Conservation (phyloP, 176 grass and related monocot species). For the bread wheat (Triticum aestivum) region IWGSC_CS_RefSeq_v2.1 NC_057798.1:495074775-495075274, state of each 20-base stretch:
- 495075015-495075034: constrained; percentile 77
- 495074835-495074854: constrained; percentile 72
- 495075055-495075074: constrained; percentile 46
- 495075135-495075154: background rate
- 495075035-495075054: constrained; percentile 72
- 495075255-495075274: too few species aligned
- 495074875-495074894: background rate
- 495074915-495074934: background rate
- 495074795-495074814: constrained; percentile 79
- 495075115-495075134: background rate
- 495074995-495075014: constrained; percentile 56
- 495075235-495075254: background rate
- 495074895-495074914: too few species aligned
- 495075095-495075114: background rate
- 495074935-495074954: background rate
- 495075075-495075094: background rate
- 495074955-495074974: background rate
- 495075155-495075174: background rate
- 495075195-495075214: too few species aligned
- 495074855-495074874: constrained; percentile 39
- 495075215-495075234: too few species aligned
- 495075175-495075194: background rate
- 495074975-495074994: background rate
- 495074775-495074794: constrained; percentile 65
- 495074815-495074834: constrained; percentile 66